phyloP scores from a whole-genome alignment of 345 rosid genomes.

The Eucalyptus caleyi region DNA sequence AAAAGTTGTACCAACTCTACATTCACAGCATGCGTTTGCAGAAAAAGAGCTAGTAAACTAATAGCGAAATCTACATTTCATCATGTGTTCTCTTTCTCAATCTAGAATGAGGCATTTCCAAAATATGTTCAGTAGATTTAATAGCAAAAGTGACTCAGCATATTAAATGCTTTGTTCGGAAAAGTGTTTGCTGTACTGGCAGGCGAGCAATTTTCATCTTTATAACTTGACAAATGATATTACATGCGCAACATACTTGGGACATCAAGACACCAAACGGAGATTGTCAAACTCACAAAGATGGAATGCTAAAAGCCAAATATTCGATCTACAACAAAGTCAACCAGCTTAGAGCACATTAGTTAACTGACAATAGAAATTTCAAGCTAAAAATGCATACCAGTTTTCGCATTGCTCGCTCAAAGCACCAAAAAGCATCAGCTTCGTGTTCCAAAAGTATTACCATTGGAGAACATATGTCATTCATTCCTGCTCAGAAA shows the following conservation, averaged over 20 bases:
- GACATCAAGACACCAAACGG: neutral
- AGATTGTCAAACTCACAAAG: neutral
- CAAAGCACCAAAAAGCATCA: conserved; percentile 97
- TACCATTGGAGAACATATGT: conserved; percentile 89
- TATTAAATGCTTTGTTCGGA: neutral
- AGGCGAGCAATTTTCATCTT: neutral
- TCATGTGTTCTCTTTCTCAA: neutral
- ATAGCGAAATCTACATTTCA: neutral
- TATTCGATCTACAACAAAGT: neutral
- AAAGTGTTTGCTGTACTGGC: neutral
- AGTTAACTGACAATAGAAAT: neutral
- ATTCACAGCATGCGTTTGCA: neutral
- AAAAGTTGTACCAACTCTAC: neutral
- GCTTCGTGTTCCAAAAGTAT: conserved; percentile 88
- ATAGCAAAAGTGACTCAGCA: neutral
- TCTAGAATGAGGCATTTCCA: neutral
- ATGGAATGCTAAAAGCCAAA: neutral
- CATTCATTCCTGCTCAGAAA: conserved; percentile 77
- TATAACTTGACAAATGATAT: neutral
- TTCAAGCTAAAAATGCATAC: conserved; percentile 11
- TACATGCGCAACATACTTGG: neutral
- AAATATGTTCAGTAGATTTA: neutral
- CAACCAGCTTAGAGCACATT: neutral
- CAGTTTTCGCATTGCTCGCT: conserved; percentile 75
- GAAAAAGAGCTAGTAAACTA: neutral